Percentiles rank a stretch among this genome's conserved stretches.
Conservation (phyloP, 2,329 filamentous ascomycete genomes). For the Lachnellula subtilissima region DNA sequence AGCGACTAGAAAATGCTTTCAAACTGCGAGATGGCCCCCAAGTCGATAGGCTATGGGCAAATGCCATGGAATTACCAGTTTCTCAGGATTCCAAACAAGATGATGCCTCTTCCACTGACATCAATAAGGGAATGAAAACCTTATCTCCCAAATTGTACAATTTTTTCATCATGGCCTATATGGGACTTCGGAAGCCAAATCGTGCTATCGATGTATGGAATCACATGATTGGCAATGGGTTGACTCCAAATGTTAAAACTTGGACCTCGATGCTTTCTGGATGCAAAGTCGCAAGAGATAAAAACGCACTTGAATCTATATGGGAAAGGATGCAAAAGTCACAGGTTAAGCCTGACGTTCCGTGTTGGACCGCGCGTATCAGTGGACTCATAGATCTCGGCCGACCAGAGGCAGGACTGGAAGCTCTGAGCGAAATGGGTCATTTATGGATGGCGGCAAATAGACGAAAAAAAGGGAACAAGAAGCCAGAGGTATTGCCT, state of each 20-base stretch:
- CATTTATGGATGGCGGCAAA: conserved; percentile 45
- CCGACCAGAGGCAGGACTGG: conserved; percentile 51
- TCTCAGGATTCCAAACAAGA: not conserved
- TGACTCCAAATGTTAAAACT: conserved; percentile 57
- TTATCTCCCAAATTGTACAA: conserved; percentile 35
- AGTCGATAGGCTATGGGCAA: conserved; percentile 24
- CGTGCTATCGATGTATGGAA: conserved; percentile 53
- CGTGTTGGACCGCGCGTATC: conserved; percentile 68
- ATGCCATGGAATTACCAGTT: conserved; percentile 22
- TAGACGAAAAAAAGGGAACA: conserved; percentile 16
- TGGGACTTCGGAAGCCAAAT: conserved; percentile 38
- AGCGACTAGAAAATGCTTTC: conserved; percentile 21
- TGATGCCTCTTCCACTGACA: not conserved
- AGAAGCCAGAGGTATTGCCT: conserved; percentile 18
- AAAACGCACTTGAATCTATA: conserved; percentile 56
- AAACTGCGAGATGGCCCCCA: conserved; percentile 16
- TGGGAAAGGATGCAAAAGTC: conserved; percentile 60
- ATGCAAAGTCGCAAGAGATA: conserved; percentile 56
- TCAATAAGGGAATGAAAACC: not conserved
- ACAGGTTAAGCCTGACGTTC: conserved; percentile 55
- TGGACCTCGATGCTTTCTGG: conserved; percentile 73
- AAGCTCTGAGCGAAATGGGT: conserved; percentile 62
- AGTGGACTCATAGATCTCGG: conserved; percentile 57
- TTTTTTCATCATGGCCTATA: conserved; percentile 43
- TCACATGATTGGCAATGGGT: conserved; percentile 46